Percentiles rank a stretch among this genome's conserved stretches.
Evolutionary conservation across 2,329 filamentous ascomycete species (phyloP).

Genomic region (Ophiostoma pallidulum): DNA sequence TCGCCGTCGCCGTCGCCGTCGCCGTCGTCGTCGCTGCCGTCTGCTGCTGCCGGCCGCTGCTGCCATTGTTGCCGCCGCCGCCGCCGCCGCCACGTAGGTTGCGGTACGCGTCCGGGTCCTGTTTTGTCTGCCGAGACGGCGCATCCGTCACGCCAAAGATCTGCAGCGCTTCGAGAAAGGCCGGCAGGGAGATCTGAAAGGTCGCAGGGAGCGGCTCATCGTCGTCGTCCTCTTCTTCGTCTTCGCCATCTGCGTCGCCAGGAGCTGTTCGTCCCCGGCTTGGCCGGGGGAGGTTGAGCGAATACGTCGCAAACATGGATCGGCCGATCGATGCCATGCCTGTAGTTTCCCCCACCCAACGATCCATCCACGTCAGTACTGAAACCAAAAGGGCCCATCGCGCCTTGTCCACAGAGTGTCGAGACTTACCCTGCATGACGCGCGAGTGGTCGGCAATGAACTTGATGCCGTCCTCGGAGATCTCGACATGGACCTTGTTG

Average conservation of each 20-base stretch:
- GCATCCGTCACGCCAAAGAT: constrained; percentile 84
- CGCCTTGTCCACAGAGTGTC: too few relatives aligned
- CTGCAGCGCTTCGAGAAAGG: constrained; percentile 85
- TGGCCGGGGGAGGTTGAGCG: constrained; percentile 44
- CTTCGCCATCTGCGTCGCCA: constrained; percentile 26
- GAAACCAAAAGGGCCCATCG: too few relatives aligned
- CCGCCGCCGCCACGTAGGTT: constrained; percentile 45
- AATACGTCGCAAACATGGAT: constrained; percentile 78
- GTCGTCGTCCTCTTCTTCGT: constrained; percentile 28
- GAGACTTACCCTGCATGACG: constrained; percentile 73
- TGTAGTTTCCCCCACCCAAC: constrained; percentile 25
- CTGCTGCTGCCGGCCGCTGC: constrained; percentile 16
- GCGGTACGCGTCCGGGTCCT: constrained; percentile 50
- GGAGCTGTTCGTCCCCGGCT: neutral
- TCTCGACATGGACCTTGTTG: constrained; percentile 55
- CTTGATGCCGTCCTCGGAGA: constrained; percentile 74
- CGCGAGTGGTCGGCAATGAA: constrained; percentile 83
- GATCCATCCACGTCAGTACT: too few relatives aligned
- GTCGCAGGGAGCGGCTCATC: constrained; percentile 38
- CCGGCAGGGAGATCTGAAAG: constrained; percentile 80
- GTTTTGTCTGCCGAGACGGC: constrained; percentile 45
- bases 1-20: constrained; percentile 31
- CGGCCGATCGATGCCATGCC: constrained; percentile 79
- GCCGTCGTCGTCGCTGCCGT: constrained; percentile 20
- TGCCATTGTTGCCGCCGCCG: neutral